Evolutionary conservation across 345 rosid species (phyloP), one percentile per base, ranked within the genome.

Genomic region (Aquilaria sinensis): DNA sequence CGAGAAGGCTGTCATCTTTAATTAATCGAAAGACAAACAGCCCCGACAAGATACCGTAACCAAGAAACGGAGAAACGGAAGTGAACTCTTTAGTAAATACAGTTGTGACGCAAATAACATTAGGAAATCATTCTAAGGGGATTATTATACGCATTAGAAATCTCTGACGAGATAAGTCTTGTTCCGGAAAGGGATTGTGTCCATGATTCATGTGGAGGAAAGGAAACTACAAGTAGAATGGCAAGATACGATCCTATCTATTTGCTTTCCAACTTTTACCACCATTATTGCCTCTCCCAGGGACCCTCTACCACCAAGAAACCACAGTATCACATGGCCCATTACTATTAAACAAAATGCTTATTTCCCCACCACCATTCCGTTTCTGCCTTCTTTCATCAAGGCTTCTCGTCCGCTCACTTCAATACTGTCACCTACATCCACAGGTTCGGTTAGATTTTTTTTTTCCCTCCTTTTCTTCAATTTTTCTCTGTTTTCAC

Each of bases 201-300:
- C 74, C 82, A 92, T 82, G 83, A 70, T 85, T 81, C 81, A 76
- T 85, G 82, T 90, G 86, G 68, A 67, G 84, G 83, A 87, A 72
- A 77, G 95, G 87, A 85, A 85, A 90, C 80, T 92, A 90, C 79
- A 92, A 95, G 84, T 31, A 62, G 76, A 62, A 60, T 58, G 50
- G 69, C 31, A 66, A 81, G 81, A 73, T 66, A 70, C 70, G 58
- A 23, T 41, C 51, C 62, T 68, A 75, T 74, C 71, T 60, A 54
- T 63, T 23, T 23, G 23, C 23, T 60, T 65, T 53, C 64, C 33
- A 65, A 56, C 75, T 62, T 73, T 70, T 31, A 67, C 58, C 74
- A 62, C 71, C 72, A 78, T 77, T 83, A 85, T 77, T 79, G 75
- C 70, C 76, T 46, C 63, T 62, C 70, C 48, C 4, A 53, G 68